Evolutionary conservation across 352 stramenopile genomes (phyloP).

Genomic region (Globisporangium irregulare): DNA sequence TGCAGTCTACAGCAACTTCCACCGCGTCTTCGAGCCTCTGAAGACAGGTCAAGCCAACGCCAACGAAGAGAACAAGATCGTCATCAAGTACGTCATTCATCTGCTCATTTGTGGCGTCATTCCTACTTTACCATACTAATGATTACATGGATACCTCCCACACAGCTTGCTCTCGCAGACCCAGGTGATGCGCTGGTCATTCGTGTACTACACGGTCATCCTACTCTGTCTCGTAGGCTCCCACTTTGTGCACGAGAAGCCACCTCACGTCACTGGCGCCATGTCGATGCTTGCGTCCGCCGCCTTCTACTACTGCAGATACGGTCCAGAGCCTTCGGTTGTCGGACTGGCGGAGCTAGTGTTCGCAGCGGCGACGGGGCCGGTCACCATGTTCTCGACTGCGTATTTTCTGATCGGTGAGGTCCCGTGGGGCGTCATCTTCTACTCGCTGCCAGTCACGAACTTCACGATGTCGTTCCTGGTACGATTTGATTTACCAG

Average conservation of each 20-base stretch:
- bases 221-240: conserved; percentile 31
- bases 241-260: conserved; percentile 45
- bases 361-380: conserved; percentile 41
- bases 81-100: conserved; percentile 51
- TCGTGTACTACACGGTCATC: conserved; percentile 47
- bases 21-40: conserved; percentile 46
- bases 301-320: conserved; percentile 57
- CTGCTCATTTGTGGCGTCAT: neutral
- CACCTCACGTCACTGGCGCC: conserved; percentile 22
- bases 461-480: conserved; percentile 54
- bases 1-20: conserved; percentile 68
- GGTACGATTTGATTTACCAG: conserved; percentile 16
- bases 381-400: conserved; percentile 55
- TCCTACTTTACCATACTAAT: neutral
- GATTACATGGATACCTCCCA: neutral
- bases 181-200: conserved; percentile 70
- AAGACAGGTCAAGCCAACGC: conserved; percentile 23
- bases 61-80: conserved; percentile 41
- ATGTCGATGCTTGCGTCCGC: conserved; percentile 34
- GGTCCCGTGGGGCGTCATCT: conserved; percentile 32
- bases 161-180: conserved; percentile 66
- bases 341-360: conserved; percentile 56
- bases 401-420: conserved; percentile 46
- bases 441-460: conserved; percentile 65
- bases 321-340: conserved; percentile 27